Evolutionary conservation across 176 grass and related monocot genomes (phyloP).

Genomic region (Carex kokanica): DNA sequence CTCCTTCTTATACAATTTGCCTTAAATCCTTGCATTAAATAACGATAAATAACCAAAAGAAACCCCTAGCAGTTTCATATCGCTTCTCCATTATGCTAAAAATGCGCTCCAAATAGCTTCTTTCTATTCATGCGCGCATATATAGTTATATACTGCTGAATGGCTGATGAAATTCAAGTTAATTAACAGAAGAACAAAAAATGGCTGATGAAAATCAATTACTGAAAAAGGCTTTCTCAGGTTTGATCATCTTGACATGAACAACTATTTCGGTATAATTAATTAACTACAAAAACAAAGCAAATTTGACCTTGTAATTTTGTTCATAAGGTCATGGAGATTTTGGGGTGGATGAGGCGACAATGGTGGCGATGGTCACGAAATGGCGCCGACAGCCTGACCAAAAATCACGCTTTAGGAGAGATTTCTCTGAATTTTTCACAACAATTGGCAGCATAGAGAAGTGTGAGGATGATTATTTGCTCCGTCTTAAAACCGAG

Average conservation of each 20-base stretch:
- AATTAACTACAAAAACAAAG: neutral
- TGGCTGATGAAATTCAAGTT: neutral
- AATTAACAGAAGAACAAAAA: neutral
- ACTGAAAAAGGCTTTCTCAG: constrained; percentile 72
- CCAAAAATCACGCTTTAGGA: constrained; percentile 45
- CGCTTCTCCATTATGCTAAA: no score
- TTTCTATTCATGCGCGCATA: neutral
- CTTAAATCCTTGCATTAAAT: neutral
- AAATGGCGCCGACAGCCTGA: constrained; percentile 66
- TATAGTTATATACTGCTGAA: constrained; percentile 5
- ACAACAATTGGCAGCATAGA: constrained; percentile 36
- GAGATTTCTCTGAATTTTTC: constrained; percentile 56
- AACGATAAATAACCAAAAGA: constrained; percentile 12
- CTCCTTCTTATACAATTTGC: neutral
- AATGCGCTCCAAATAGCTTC: no score
- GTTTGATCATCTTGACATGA: constrained; percentile 33
- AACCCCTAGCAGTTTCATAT: neutral
- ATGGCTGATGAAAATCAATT: constrained; percentile 58
- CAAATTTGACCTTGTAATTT: neutral
- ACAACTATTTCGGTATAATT: neutral
- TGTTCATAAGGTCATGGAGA: constrained; percentile 53
- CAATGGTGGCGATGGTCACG: constrained; percentile 45
- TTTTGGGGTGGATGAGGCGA: constrained; percentile 68
- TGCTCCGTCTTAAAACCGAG: constrained; percentile 46
- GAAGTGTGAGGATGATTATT: constrained; percentile 61